These are phyloP conservation scores for Apiospora aurea DNA, from an alignment of 2,329 filamentous ascomycete genomes.

Conservation along the genomic window DNA sequence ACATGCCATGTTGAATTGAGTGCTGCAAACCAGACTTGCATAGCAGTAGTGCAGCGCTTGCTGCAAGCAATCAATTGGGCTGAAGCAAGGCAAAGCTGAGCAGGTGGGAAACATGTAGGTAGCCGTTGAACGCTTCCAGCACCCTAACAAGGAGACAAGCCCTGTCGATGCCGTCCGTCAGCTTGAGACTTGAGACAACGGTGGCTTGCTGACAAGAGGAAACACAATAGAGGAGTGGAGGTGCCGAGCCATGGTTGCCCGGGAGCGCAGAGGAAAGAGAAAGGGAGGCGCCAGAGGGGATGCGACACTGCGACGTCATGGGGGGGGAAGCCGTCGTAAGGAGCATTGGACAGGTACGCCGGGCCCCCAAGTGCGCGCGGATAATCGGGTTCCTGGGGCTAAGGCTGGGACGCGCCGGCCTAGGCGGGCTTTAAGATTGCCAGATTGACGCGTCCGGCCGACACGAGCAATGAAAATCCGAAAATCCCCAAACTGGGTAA, in stretches of 20 bases:
- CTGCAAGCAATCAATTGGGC: not conserved
- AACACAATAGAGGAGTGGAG: constrained; percentile 1
- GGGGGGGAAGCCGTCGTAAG: not conserved
- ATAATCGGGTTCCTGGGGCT: not conserved
- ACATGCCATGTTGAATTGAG: not conserved
- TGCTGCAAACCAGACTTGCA: not conserved
- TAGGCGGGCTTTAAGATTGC: not conserved
- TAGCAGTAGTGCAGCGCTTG: not conserved
- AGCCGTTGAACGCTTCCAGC: not conserved
- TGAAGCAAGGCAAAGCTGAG: constrained; percentile 4
- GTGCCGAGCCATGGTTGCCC: constrained; percentile 14
- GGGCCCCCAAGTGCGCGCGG: not conserved
- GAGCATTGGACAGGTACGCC: not conserved
- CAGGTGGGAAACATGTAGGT: not conserved
- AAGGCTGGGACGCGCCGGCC: not conserved
- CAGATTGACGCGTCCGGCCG: constrained; percentile 6
- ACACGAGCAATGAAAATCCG: not conserved
- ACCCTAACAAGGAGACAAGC: not conserved
- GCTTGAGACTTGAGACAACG: not conserved
- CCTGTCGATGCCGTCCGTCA: constrained; percentile 3
- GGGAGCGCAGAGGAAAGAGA: not conserved
- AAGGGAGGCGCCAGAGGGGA: not conserved
- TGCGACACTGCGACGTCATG: constrained; percentile 18
- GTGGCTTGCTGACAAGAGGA: not conserved
- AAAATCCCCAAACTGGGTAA: not conserved